Conservation (phyloP, 1,139 yeast species). For the Geotrichum cucujoidarum region DNA sequence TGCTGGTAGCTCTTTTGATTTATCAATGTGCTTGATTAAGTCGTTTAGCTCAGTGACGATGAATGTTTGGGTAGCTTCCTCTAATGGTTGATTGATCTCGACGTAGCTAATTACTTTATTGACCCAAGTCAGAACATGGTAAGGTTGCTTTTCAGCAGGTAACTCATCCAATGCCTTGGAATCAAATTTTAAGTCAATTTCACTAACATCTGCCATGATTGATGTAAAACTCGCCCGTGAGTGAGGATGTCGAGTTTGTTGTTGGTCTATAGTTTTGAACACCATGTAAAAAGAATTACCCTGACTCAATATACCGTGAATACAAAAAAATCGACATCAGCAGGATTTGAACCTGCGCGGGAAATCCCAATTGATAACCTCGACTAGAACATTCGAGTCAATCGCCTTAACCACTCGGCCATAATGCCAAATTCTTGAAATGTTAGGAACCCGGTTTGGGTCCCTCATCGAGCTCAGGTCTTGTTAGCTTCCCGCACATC, state of each 20-base stretch:
- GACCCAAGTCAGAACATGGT: conserved; percentile 25
- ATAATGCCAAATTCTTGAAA: conserved; percentile 15
- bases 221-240: too few relatives aligned
- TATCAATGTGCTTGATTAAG: conserved; percentile 24
- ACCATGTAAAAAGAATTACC: conserved; percentile 2
- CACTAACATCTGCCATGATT: conserved; percentile 12
- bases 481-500: too few relatives aligned
- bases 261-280: too few relatives aligned
- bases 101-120: conserved; percentile 21
- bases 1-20: conserved; percentile 23
- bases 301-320: background rate
- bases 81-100: conserved; percentile 16
- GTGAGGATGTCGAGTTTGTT: too few relatives aligned
- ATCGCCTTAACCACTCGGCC: conserved; percentile 24
- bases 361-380: conserved; percentile 21
- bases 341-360: conserved; percentile 24
- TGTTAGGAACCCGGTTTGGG: too few relatives aligned
- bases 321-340: conserved; percentile 19
- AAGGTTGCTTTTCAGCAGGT: conserved; percentile 27
- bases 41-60: conserved; percentile 24
- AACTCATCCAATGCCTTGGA: conserved; percentile 23
- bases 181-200: conserved; percentile 22
- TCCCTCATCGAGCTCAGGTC: too few relatives aligned
- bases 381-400: conserved; percentile 19
- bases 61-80: conserved; percentile 25